phyloP scores from a whole-genome alignment of 2,329 filamentous ascomycete genomes.

The Coleophoma eucalyptorum region DNA sequence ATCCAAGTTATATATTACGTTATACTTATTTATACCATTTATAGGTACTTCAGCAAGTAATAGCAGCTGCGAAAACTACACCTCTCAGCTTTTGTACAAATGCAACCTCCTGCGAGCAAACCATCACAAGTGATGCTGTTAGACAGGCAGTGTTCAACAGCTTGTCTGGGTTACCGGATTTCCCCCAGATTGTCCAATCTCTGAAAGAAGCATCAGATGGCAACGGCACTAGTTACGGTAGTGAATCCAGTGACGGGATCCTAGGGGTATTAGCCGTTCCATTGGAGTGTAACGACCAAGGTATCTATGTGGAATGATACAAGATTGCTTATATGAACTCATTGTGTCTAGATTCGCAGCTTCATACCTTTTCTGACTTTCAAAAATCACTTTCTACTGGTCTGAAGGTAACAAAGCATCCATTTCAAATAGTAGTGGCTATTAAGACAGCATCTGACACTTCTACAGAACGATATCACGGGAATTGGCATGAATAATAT shows the following conservation, averaged over 20 bases:
- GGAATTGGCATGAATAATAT: no score
- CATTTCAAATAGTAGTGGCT: no score
- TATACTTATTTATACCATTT: no score
- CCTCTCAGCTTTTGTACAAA: background rate
- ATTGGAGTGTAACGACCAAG: constrained; percentile 3
- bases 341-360: no score
- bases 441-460: no score
- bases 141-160: background rate
- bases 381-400: no score
- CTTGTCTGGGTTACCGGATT: constrained; percentile 2
- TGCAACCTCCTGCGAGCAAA: constrained; percentile 1
- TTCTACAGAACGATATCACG: no score
- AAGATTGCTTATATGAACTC: no score
- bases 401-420: no score
- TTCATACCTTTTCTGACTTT: no score
- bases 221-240: constrained; percentile 1
- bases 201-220: background rate
- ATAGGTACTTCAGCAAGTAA: background rate
- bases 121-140: constrained; percentile 1
- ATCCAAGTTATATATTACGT: no score
- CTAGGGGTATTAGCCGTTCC: constrained; percentile 3
- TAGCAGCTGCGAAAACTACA: background rate
- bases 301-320: background rate
- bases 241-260: background rate
- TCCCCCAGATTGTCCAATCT: constrained; percentile 1